Percentiles rank a stretch among this genome's conserved stretches.
Conservation (phyloP, 345 rosid species). For the Nasturtium officinale region DNA sequence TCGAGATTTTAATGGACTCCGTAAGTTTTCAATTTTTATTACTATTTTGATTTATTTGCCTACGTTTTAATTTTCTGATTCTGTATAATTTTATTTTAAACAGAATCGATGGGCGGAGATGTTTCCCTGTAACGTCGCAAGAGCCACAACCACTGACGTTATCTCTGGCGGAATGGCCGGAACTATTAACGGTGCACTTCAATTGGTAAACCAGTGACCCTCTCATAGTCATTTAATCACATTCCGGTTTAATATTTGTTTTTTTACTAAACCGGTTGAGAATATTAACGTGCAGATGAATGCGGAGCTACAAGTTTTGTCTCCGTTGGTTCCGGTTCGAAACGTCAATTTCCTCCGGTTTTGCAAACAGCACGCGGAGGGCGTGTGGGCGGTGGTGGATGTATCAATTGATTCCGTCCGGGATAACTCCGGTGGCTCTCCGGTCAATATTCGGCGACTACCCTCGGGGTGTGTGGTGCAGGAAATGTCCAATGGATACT, state of each 20-base stretch:
- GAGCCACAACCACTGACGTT: slow-evolving; percentile 54
- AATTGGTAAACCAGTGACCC: slow-evolving; percentile 49
- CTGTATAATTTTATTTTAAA: neutral
- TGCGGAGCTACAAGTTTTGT: slow-evolving; percentile 74
- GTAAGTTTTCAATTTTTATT: slow-evolving; percentile 43
- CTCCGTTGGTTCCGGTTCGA: slow-evolving; percentile 68
- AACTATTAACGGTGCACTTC: slow-evolving; percentile 63
- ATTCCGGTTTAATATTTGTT: slow-evolving; percentile 17
- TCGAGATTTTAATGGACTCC: slow-evolving; percentile 73
- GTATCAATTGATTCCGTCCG: slow-evolving; percentile 56
- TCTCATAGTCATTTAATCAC: neutral
- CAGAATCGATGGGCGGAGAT: slow-evolving; percentile 71
- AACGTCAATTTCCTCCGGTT: slow-evolving; percentile 66
- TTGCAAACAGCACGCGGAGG: slow-evolving; percentile 71
- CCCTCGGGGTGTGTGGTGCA: slow-evolving; percentile 98
- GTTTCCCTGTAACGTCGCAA: slow-evolving; percentile 65
- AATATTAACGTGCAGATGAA: slow-evolving; percentile 49
- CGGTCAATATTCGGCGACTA: slow-evolving; percentile 65
- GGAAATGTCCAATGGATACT: slow-evolving; percentile 95
- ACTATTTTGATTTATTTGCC: neutral
- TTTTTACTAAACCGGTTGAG: slow-evolving; percentile 2
- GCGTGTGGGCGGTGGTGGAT: slow-evolving; percentile 81
- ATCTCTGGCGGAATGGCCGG: slow-evolving; percentile 57
- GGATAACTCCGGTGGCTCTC: slow-evolving; percentile 47
- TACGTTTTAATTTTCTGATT: neutral